phyloP scores from a whole-genome alignment of 2,329 filamentous ascomycete species.

The Paracamarosporium sp. region DNA sequence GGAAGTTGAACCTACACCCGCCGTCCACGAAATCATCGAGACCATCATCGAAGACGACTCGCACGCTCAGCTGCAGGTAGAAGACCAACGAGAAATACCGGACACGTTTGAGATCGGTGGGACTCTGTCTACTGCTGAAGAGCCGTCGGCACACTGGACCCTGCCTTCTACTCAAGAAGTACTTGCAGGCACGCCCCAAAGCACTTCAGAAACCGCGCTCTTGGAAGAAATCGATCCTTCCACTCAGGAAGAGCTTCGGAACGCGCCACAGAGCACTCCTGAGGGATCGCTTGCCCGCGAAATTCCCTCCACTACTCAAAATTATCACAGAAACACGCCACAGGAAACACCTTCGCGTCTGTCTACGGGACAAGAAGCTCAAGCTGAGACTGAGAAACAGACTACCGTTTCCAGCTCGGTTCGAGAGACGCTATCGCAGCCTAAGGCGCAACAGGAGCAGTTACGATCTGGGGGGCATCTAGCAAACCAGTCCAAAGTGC shows the following conservation, averaged over 20 bases:
- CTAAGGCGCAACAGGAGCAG: not conserved
- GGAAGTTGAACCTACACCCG: constrained; percentile 11
- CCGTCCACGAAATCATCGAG: constrained; percentile 9
- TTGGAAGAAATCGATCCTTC: not conserved
- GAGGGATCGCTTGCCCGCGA: not conserved
- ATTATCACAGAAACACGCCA: not conserved
- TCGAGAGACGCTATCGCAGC: not conserved
- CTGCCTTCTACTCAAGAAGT: not conserved
- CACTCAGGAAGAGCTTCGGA: not conserved
- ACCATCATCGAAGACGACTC: constrained; percentile 19
- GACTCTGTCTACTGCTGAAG: not conserved
- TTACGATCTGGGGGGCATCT: not conserved
- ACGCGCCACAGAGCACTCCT: not conserved
- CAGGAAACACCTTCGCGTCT: not conserved
- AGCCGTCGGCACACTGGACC: not conserved
- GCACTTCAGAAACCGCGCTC: not conserved
- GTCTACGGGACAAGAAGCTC: not conserved
- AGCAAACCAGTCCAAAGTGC: not conserved
- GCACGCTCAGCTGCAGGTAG: not conserved
- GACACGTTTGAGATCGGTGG: constrained; percentile 10
- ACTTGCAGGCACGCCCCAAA: not conserved
- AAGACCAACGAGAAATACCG: constrained; percentile 5
- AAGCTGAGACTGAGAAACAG: not conserved
- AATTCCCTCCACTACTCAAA: not conserved
- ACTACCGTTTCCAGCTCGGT: not conserved